A percentile compares a stretch with the other conserved stretches of the same genome.
phyloP scores from a whole-genome alignment of 495 filamentous ascomycete species.

The Hypoxylon fuscum region DNA sequence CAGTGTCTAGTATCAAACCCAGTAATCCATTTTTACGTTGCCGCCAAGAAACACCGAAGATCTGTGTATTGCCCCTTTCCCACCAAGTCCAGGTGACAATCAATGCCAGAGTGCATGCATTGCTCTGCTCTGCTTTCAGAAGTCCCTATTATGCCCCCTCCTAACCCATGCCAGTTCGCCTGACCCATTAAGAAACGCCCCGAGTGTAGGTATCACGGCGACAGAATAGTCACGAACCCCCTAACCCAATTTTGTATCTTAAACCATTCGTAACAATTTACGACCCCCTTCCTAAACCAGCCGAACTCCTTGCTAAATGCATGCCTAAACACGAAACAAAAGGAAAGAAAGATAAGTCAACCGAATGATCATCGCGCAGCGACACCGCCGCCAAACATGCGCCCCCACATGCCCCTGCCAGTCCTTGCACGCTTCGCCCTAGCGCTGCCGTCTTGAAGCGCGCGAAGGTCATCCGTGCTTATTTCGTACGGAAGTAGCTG shows the following conservation, averaged over 20 bases:
- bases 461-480: constrained; percentile 51
- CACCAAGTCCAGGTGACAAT: background rate
- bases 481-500: constrained; percentile 59
- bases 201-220: constrained; percentile 29
- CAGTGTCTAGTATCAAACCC: constrained; percentile 6
- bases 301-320: constrained; percentile 39
- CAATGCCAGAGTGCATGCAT: constrained; percentile 31
- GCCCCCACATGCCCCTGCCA: constrained; percentile 51
- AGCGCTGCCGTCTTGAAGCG: constrained; percentile 47
- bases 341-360: constrained; percentile 19
- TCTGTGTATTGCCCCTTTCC: constrained; percentile 16
- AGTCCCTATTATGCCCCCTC: constrained; percentile 23
- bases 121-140: constrained; percentile 7
- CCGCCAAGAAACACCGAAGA: constrained; percentile 13
- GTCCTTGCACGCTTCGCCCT: constrained; percentile 50
- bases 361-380: constrained; percentile 12
- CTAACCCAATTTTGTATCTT: constrained; percentile 23
- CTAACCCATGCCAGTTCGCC: constrained; percentile 12
- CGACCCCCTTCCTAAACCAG: constrained; percentile 16
- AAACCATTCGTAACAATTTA: constrained; percentile 24
- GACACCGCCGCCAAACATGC: constrained; percentile 47
- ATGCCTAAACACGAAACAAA: constrained; percentile 22
- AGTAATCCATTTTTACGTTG: background rate
- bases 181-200: constrained; percentile 17
- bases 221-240: constrained; percentile 12